These are phyloP conservation scores for Pseudocercospora eumusae DNA, from an alignment of 2,329 filamentous ascomycete genomes.

Conservation along the genomic window DNA sequence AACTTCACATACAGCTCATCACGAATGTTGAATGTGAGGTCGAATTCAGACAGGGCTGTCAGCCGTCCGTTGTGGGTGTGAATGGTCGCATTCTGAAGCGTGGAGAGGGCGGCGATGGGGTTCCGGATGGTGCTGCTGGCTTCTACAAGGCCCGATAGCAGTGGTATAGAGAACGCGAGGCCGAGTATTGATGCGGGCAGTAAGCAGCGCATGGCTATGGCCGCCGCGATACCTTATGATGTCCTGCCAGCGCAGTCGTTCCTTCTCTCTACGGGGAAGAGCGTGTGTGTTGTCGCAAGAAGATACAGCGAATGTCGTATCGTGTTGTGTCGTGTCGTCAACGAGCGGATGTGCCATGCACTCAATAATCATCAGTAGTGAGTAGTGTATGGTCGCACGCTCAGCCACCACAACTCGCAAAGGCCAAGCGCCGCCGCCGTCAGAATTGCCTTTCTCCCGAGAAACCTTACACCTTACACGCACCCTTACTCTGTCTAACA, in stretches of 20 bases:
- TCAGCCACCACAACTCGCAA: neutral
- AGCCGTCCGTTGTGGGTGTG: slow-evolving; percentile 77
- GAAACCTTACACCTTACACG: neutral
- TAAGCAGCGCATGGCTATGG: slow-evolving; percentile 30
- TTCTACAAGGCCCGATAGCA: slow-evolving; percentile 28
- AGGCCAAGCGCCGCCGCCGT: neutral
- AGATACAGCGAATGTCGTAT: slow-evolving; percentile 2
- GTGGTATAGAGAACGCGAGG: slow-evolving; percentile 21
- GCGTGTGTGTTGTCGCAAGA: neutral
- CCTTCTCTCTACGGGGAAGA: neutral
- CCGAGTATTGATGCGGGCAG: slow-evolving; percentile 14
- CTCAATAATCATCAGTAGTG: no score
- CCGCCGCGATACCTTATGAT: slow-evolving; percentile 14
- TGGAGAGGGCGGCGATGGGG: slow-evolving; percentile 72
- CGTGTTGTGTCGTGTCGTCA: slow-evolving; percentile 2
- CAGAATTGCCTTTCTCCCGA: neutral
- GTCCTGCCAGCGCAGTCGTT: neutral
- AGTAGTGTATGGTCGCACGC: neutral
- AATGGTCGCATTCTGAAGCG: slow-evolving; percentile 73
- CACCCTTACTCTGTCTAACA: no score
- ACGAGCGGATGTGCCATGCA: slow-evolving; percentile 1
- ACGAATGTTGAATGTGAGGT: slow-evolving; percentile 75
- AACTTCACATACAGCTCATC: slow-evolving; percentile 72
- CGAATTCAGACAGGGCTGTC: slow-evolving; percentile 75
- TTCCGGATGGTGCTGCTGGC: slow-evolving; percentile 67